phyloP scores from a whole-genome alignment of 1,284 basidiomycete species.

The Pseudozyma flocculosa region DNA sequence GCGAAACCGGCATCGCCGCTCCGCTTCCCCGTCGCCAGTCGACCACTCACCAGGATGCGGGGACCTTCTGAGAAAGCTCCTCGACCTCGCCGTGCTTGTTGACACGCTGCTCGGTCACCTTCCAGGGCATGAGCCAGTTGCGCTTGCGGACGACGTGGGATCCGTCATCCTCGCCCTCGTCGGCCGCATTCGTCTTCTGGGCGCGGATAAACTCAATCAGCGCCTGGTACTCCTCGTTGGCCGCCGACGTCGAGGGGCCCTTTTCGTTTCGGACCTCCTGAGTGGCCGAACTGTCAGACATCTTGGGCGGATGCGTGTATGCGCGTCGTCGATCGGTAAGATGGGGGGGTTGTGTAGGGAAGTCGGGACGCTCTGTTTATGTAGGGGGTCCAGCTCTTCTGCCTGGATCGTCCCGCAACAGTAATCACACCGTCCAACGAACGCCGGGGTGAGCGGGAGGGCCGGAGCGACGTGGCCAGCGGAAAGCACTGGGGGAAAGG shows the following conservation, averaged over 20 bases:
- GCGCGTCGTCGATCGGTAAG: too few relatives aligned
- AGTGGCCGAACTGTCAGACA: slow-evolving; percentile 43
- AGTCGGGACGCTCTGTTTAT: too few relatives aligned
- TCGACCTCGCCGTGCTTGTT: slow-evolving; percentile 58
- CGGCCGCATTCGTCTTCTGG: slow-evolving; percentile 38
- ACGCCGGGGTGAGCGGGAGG: too few relatives aligned
- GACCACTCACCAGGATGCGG: slow-evolving; percentile 46
- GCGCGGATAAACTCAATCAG: slow-evolving; percentile 55
- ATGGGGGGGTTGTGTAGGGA: too few relatives aligned
- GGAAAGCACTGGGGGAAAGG: too few relatives aligned
- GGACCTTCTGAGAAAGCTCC: slow-evolving; percentile 53
- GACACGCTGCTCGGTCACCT: slow-evolving; percentile 54
- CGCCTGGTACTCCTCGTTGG: slow-evolving; percentile 51
- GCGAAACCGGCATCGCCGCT: too few relatives aligned
- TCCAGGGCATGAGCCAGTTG: slow-evolving; percentile 49
- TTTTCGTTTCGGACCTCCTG: slow-evolving; percentile 41
- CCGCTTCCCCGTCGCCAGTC: too few relatives aligned
- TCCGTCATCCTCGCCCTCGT: slow-evolving; percentile 48
- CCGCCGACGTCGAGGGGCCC: slow-evolving; percentile 9
- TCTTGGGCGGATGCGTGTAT: too few relatives aligned
- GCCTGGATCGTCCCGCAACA: too few relatives aligned
- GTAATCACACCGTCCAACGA: too few relatives aligned
- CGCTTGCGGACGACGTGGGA: slow-evolving; percentile 54
- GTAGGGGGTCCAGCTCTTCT: too few relatives aligned
- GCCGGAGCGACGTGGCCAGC: too few relatives aligned